A percentile compares a stretch with the other conserved stretches of the same genome.
Evolutionary conservation across 2,329 filamentous ascomycete species (phyloP).

Genomic region (Pyrenochaeta sp.): DNA sequence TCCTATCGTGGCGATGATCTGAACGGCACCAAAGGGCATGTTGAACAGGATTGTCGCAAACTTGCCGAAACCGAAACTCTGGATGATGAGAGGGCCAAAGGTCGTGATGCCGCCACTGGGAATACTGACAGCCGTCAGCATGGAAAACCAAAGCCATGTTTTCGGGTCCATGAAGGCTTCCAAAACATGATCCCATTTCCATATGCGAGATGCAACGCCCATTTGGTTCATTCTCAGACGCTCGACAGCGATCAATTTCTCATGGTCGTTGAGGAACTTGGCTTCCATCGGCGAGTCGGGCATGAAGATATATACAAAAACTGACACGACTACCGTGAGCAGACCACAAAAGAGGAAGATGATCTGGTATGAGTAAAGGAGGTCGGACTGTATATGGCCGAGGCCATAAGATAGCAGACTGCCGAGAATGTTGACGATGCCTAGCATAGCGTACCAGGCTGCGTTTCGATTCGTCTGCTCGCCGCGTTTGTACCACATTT

Average conservation of each 20-base stretch:
- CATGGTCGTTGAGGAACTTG: slow-evolving; percentile 64
- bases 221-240: slow-evolving; percentile 56
- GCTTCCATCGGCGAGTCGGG: slow-evolving; percentile 70
- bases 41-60: slow-evolving; percentile 68
- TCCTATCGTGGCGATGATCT: slow-evolving; percentile 67
- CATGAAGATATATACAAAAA: slow-evolving; percentile 63
- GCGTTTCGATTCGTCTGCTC: slow-evolving; percentile 67
- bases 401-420: slow-evolving; percentile 67
- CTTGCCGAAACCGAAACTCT: slow-evolving; percentile 64
- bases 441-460: slow-evolving; percentile 70
- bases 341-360: slow-evolving; percentile 49
- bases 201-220: slow-evolving; percentile 53
- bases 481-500: slow-evolving; percentile 68
- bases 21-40: slow-evolving; percentile 68
- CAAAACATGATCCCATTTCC: slow-evolving; percentile 62
- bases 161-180: slow-evolving; percentile 67
- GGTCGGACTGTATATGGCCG: slow-evolving; percentile 63
- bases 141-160: slow-evolving; percentile 68
- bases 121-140: slow-evolving; percentile 51
- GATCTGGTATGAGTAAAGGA: slow-evolving; percentile 49
- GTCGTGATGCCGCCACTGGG: slow-evolving; percentile 66
- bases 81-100: slow-evolving; percentile 67
- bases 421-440: slow-evolving; percentile 64
- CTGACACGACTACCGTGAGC: slow-evolving; percentile 61
- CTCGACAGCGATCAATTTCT: slow-evolving; percentile 67